These are phyloP conservation scores for Prosopis cineraria DNA, from an alignment of 306 rosid genomes.

Conservation along the genomic window DNA sequence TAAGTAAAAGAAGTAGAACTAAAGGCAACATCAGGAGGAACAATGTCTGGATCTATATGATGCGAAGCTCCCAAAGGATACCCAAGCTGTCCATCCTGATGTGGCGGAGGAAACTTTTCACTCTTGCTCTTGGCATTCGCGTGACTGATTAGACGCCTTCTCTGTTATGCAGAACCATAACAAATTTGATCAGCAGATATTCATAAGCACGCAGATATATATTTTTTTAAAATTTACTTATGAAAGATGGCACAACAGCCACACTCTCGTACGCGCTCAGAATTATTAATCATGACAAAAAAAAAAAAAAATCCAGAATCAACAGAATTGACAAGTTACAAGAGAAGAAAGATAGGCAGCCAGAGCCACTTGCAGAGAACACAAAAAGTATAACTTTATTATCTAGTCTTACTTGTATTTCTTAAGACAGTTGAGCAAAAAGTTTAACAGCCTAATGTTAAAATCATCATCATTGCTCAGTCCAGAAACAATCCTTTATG, in stretches of 20 bases:
- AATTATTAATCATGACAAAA: not conserved
- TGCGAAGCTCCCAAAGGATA: conserved; percentile 77
- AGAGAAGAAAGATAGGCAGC: not conserved
- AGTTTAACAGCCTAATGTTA: conserved; percentile 2
- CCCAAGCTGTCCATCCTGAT: conserved; percentile 89
- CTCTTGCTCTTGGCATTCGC: conserved; percentile 96
- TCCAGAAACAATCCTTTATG: not conserved
- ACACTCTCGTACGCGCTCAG: not conserved
- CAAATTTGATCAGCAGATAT: conserved; percentile 22
- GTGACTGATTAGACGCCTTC: conserved; percentile 76
- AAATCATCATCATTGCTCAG: not conserved
- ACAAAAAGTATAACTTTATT: not conserved
- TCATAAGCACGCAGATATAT: not conserved
- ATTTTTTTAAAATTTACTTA: not conserved
- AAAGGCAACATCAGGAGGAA: conserved; percentile 69
- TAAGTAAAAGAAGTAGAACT: conserved; percentile 69
- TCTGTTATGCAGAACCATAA: conserved; percentile 55
- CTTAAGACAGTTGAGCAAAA: not conserved
- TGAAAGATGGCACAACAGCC: not conserved
- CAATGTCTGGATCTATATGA: conserved; percentile 74
- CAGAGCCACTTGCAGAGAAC: not conserved
- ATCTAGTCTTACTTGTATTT: not conserved
- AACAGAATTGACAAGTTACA: not conserved
- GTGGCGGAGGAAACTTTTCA: conserved; percentile 93
- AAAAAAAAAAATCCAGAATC: not conserved